phyloP scores from a whole-genome alignment of 176 grass and related monocot genomes.

The Triticum timopheevii region DNA sequence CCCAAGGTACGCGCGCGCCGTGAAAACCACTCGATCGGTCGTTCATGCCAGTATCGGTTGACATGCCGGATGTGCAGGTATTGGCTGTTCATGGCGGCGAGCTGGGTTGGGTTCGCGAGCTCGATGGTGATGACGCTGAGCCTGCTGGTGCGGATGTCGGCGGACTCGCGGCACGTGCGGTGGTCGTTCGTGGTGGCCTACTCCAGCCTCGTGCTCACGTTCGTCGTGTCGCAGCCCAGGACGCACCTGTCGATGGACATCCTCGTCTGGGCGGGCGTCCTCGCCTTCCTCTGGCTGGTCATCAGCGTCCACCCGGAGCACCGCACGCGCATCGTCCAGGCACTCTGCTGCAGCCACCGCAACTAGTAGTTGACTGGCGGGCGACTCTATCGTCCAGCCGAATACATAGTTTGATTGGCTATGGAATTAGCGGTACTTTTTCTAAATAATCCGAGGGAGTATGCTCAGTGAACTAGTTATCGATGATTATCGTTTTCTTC shows the following conservation, averaged over 20 bases:
- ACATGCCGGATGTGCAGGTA: slow-evolving; percentile 24
- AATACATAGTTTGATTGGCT: neutral
- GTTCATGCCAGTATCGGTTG: neutral
- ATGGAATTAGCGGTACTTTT: neutral
- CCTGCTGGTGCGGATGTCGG: slow-evolving; percentile 45
- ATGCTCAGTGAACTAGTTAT: no score
- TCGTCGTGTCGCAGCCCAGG: slow-evolving; percentile 49
- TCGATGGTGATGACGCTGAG: slow-evolving; percentile 57
- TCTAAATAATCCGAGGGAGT: neutral
- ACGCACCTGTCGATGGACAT: slow-evolving; percentile 40
- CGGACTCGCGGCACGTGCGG: slow-evolving; percentile 35
- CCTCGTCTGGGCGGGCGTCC: slow-evolving; percentile 37
- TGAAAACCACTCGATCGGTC: neutral
- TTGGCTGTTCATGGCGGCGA: slow-evolving; percentile 45
- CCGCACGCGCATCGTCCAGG: slow-evolving; percentile 16
- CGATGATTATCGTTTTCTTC: neutral
- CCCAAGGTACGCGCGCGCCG: neutral
- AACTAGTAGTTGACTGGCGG: neutral
- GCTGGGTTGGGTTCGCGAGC: slow-evolving; percentile 48
- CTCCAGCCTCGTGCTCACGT: slow-evolving; percentile 58
- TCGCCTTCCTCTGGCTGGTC: slow-evolving; percentile 36
- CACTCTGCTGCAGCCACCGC: slow-evolving; percentile 19
- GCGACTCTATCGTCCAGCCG: neutral
- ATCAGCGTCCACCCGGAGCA: slow-evolving; percentile 24
- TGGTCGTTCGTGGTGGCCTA: slow-evolving; percentile 53